Evolutionary conservation across 495 filamentous ascomycete genomes (phyloP).

Genomic region (Penicillium malachiteum): DNA sequence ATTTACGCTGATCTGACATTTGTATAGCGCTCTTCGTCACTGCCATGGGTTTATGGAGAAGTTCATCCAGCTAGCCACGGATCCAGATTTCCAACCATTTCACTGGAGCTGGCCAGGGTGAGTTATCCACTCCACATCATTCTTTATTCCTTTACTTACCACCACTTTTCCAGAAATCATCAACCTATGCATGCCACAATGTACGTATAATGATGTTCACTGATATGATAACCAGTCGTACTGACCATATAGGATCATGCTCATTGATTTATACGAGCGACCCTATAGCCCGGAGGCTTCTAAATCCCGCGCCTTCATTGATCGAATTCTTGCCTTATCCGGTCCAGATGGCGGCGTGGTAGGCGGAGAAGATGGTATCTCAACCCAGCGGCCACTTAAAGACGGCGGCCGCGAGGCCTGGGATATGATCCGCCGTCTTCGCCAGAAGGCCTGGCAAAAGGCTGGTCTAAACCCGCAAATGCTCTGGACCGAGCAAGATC

Average conservation of each 20-base stretch:
- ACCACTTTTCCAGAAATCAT: conserved; percentile 37
- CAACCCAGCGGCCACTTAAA: conserved; percentile 46
- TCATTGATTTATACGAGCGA: conserved; percentile 55
- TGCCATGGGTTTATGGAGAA: conserved; percentile 57
- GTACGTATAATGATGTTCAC: conserved; percentile 14
- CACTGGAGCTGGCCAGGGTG: conserved; percentile 59
- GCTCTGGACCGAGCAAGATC: conserved; percentile 50
- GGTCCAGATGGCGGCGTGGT: conserved; percentile 52
- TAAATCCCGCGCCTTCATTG: conserved; percentile 49
- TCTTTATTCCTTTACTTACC: background rate
- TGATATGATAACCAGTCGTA: background rate
- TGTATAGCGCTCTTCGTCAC: conserved; percentile 48
- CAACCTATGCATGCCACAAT: conserved; percentile 59
- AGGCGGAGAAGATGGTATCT: conserved; percentile 50
- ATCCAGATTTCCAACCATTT: conserved; percentile 54
- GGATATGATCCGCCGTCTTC: conserved; percentile 53
- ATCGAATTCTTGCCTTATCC: conserved; percentile 52
- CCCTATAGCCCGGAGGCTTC: conserved; percentile 50
- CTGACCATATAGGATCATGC: conserved; percentile 44
- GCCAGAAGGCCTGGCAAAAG: conserved; percentile 52
- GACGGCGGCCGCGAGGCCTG: conserved; percentile 56
- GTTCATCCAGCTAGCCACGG: conserved; percentile 52
- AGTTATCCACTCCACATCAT: background rate
- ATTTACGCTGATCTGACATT: conserved; percentile 8
- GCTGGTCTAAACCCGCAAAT: conserved; percentile 45